Evolutionary conservation across 2,329 filamentous ascomycete genomes (phyloP).

Genomic region (Monosporascus ibericus): DNA sequence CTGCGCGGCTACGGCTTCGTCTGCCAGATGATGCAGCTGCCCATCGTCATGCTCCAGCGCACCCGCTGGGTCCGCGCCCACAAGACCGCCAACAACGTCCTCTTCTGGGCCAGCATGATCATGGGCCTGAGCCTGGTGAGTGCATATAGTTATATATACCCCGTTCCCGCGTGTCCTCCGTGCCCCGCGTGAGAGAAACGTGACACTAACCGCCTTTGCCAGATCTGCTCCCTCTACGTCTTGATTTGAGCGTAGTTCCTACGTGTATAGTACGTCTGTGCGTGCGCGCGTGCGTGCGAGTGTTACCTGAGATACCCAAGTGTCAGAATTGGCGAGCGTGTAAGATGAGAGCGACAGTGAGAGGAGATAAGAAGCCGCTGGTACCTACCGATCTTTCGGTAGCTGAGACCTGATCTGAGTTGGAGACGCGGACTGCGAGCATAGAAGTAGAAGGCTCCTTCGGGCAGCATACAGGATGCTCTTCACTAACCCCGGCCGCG

Average conservation of each 20-base stretch:
- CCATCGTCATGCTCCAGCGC: constrained; percentile 86
- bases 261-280: background rate
- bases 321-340: background rate
- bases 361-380: constrained; percentile 1
- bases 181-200: background rate
- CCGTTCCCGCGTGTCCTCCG: background rate
- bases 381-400: background rate
- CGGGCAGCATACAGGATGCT: too few species aligned
- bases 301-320: background rate
- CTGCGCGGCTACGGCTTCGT: constrained; percentile 88
- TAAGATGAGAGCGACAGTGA: constrained; percentile 2
- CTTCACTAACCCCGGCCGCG: too few species aligned
- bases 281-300: too few species aligned
- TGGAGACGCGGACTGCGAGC: too few species aligned
- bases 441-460: too few species aligned
- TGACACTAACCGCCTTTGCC: constrained; percentile 11
- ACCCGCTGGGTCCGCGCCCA: constrained; percentile 68
- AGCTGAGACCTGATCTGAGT: too few species aligned
- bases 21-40: constrained; percentile 94
- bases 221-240: constrained; percentile 57
- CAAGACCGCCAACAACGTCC: constrained; percentile 78
- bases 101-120: constrained; percentile 92
- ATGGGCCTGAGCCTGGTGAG: constrained; percentile 73
- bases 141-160: background rate
- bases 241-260: constrained; percentile 34